These are phyloP conservation scores for Cryoendolithus antarcticus DNA, from an alignment of 2,329 filamentous ascomycete species.

Conservation along the genomic window DNA sequence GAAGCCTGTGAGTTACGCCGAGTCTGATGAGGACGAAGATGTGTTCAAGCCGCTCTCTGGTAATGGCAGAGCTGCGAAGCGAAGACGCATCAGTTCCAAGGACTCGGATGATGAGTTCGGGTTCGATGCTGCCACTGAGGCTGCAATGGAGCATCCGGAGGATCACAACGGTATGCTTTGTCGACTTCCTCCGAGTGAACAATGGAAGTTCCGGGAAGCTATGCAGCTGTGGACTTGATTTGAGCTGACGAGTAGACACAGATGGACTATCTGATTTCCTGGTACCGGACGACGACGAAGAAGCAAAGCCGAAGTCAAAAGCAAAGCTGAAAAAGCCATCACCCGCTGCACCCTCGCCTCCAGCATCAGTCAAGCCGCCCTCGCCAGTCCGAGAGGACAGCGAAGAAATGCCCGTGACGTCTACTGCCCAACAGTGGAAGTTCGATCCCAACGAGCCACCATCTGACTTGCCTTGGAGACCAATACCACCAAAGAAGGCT, in stretches of 20 bases:
- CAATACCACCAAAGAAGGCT: slow-evolving; percentile 21
- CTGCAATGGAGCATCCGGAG: slow-evolving; percentile 43
- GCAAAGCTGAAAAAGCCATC: slow-evolving; percentile 42
- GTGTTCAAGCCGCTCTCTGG: slow-evolving; percentile 48
- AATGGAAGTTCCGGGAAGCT: no score
- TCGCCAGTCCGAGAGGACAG: slow-evolving; percentile 33
- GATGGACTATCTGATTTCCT: slow-evolving; percentile 63
- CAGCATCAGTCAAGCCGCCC: slow-evolving; percentile 25
- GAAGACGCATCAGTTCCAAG: slow-evolving; percentile 51
- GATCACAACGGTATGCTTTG: slow-evolving; percentile 36
- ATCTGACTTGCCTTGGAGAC: slow-evolving; percentile 36
- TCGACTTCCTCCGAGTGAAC: background rate
- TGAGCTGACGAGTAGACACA: slow-evolving; percentile 35
- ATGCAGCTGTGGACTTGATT: no score
- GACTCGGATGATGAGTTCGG: slow-evolving; percentile 58
- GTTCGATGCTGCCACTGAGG: slow-evolving; percentile 43
- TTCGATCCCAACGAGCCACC: slow-evolving; percentile 51
- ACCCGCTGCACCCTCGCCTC: slow-evolving; percentile 31
- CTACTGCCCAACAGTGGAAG: slow-evolving; percentile 74
- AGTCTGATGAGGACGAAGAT: slow-evolving; percentile 65
- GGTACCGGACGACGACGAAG: slow-evolving; percentile 73
- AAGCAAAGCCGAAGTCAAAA: slow-evolving; percentile 38
- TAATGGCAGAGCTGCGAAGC: slow-evolving; percentile 39
- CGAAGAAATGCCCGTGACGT: slow-evolving; percentile 43
- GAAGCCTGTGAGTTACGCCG: slow-evolving; percentile 66